Base-by-base conservation (phyloP, 192 early-diverging fungal species). In the Umbelopsis sp. region DNA sequence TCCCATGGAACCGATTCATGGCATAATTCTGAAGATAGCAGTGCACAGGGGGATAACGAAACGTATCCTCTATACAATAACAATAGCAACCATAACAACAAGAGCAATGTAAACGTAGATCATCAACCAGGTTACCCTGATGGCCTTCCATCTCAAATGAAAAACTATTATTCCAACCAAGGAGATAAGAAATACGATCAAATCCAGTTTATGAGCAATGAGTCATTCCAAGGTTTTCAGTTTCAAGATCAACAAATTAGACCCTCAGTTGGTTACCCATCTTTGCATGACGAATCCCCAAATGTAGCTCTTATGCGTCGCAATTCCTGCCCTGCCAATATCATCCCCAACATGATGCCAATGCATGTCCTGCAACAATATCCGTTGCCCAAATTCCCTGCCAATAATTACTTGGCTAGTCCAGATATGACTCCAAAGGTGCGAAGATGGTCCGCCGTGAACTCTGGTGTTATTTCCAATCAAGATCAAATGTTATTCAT, bases 191-290 rank as follows among this genome's bases (percentile, higher is more conserved):
- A 62, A 62, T 62, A 11, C n/a, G 56, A 62, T 3, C 56, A 22
- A 14, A 36, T 62, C 31, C 56, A 62, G 34, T 62, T 62, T 62
- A 62, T 62, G 56, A 62, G 31, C 56, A 62, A 62, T 16, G 56
- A 62, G 0, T 62, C 56, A 17, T 62, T 62, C 17, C 56, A 62
- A 62, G 56, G 56, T 2, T 62, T 34, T 31, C 56, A 62, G 14
- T 62, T 62, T 34, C 29, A 62, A 16, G 56, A 62, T 2, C 56
- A 62, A 20, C 56, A 36, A 29, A 29, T 62, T 14, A 32, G 56
- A 32, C 17, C 38, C 12, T 41, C 38, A 6, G 12, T 26, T 0
- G 56, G 25, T 34, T 62, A n/a, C 8, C 34, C 56, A 62, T 11
- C 56, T 34, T 62, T 62, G 31, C 56, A 62, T 20, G 56, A 62